Base-by-base conservation (phyloP, 495 filamentous ascomycete genomes). In the Neurospora sp. region DNA sequence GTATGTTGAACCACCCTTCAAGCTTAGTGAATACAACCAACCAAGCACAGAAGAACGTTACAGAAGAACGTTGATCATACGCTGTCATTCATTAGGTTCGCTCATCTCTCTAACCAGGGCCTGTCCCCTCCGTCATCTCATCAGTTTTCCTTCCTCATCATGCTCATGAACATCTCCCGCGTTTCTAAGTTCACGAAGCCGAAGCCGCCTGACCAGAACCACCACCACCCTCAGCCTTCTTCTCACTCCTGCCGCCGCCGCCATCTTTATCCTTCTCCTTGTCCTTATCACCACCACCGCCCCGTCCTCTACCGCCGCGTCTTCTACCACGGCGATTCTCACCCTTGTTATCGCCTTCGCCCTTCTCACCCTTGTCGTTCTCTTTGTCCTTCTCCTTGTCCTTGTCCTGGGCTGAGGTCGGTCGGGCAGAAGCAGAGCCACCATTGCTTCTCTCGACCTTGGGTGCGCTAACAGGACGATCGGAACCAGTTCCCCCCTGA, bases 241-340 rank as follows among this genome's bases (percentile, higher is more conserved):
- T 75, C 27, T 5, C 39, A 18, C 73, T 66, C 6, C 73, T 69
- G 42, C 70, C 70, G 40, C 72, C 73, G 23, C 40, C 77, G 4
- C 72, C 76, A 6, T 72, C 54, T 14, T 72, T 73, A 39, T 69
- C 54, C n/a, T 75, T 77, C 71, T 72, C 74, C 31, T 39, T 39
- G 12, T 71, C 74, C 74, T 74, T 74, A 11, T 60, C 46, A 2
- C 41, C 46, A 20, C 73, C 69, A 49, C 70, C 70, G 2, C 76
- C 74, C 37, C 76, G 75, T 12, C 73, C 74, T 60, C 72, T 73
- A 3, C 74, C 74, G 31, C 74, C 73, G 6, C 78, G 75, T 39
- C 79, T 72, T 18, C 73, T 75, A 9, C 78, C 76, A 5, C 78
- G 76, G 14, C 76, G 76, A 35, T 77, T 73, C 12, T 46, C 72